phyloP scores from a whole-genome alignment of 768 basidiomycete genomes.

The Mycena metata region DNA sequence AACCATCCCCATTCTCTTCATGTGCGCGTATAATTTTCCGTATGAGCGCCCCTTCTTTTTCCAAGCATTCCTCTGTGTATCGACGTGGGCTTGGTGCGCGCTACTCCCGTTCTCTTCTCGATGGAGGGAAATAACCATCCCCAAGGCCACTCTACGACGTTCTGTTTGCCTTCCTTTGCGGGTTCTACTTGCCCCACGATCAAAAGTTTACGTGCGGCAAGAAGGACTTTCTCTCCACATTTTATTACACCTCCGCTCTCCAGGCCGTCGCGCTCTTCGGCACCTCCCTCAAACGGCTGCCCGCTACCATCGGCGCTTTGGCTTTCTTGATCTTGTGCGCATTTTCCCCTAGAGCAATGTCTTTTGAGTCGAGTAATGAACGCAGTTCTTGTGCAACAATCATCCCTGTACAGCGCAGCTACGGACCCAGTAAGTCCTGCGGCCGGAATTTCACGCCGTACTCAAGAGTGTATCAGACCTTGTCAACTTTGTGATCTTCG shows the following conservation, averaged over 20 bases:
- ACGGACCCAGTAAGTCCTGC: neutral
- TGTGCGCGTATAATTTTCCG: constrained; percentile 68
- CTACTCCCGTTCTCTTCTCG: neutral
- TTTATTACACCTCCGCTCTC: constrained; percentile 56
- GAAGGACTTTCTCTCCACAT: constrained; percentile 58
- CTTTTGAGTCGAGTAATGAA: neutral
- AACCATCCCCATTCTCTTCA: constrained; percentile 61
- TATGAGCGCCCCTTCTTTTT: constrained; percentile 59
- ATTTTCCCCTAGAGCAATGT: neutral
- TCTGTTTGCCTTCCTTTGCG: constrained; percentile 48
- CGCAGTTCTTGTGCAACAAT: constrained; percentile 30
- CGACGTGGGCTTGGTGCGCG: constrained; percentile 65
- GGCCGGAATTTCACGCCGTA: neutral
- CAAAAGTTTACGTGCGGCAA: constrained; percentile 56
- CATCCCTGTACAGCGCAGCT: constrained; percentile 17
- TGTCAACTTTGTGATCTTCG: constrained; percentile 66
- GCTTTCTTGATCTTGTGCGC: constrained; percentile 55
- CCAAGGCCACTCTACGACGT: constrained; percentile 45
- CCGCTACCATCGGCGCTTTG: constrained; percentile 55
- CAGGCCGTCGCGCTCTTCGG: constrained; percentile 29
- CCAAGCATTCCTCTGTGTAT: constrained; percentile 59
- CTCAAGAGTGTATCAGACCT: constrained; percentile 46
- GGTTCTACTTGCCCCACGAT: constrained; percentile 44
- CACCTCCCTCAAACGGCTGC: constrained; percentile 54
- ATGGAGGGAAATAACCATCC: constrained; percentile 10